Percentiles rank a stretch among this genome's conserved stretches.
phyloP scores from a whole-genome alignment of 371 early-diverging fungal genomes.

The Quaeritorhiza haematococci region DNA sequence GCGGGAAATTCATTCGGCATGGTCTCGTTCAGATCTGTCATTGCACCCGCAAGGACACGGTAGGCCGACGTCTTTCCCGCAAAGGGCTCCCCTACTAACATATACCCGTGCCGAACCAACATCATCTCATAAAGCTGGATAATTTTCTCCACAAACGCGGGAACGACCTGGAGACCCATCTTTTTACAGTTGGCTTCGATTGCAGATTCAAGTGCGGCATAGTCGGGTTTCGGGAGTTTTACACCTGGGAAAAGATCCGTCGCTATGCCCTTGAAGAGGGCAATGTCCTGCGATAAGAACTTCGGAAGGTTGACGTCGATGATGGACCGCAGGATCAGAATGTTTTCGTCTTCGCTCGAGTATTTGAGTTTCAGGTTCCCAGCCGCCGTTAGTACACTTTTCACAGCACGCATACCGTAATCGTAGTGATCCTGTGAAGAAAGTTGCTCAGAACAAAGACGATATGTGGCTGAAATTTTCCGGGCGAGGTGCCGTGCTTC shows the following conservation, averaged over 20 bases:
- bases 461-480: slow-evolving; percentile 49
- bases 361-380: slow-evolving; percentile 56
- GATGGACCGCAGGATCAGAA: slow-evolving; percentile 48
- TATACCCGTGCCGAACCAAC: slow-evolving; percentile 56
- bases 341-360: slow-evolving; percentile 48
- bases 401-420: slow-evolving; percentile 62
- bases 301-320: slow-evolving; percentile 57
- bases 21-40: slow-evolving; percentile 33
- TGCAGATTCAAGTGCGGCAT: slow-evolving; percentile 37
- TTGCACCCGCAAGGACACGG: slow-evolving; percentile 44
- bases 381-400: slow-evolving; percentile 52
- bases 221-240: slow-evolving; percentile 50
- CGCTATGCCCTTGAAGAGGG: slow-evolving; percentile 50
- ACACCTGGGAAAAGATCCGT: slow-evolving; percentile 56
- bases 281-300: slow-evolving; percentile 54
- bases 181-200: slow-evolving; percentile 37
- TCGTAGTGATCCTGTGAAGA: slow-evolving; percentile 54
- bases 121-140: slow-evolving; percentile 58
- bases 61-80: slow-evolving; percentile 49
- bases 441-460: slow-evolving; percentile 52
- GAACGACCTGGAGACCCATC: slow-evolving; percentile 39
- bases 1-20: slow-evolving; percentile 34
- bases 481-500: slow-evolving; percentile 48
- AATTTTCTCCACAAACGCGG: slow-evolving; percentile 49
- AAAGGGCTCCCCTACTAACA: slow-evolving; percentile 56